Percentiles rank a stretch among this genome's conserved stretches.
These are phyloP conservation scores for Hirsutella minnesotensis DNA, from an alignment of 2,329 filamentous ascomycete species.

Conservation along the genomic window DNA sequence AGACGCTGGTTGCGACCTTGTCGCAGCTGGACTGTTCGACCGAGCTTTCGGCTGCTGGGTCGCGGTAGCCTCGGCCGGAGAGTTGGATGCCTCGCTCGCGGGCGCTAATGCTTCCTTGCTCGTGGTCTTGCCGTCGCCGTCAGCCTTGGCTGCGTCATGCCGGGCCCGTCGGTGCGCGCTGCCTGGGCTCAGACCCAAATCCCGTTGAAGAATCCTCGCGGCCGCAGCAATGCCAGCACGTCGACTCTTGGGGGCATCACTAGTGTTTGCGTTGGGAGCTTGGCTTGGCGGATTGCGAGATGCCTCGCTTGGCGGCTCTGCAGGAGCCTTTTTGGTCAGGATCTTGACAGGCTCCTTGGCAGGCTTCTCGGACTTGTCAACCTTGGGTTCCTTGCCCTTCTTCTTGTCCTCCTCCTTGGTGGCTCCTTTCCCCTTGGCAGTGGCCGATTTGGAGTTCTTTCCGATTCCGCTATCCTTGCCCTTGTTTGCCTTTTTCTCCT, in stretches of 20 bases:
- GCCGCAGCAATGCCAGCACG: slow-evolving; percentile 51
- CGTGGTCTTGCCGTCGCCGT: slow-evolving; percentile 30
- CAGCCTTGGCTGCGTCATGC: slow-evolving; percentile 45
- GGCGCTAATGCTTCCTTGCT: slow-evolving; percentile 18
- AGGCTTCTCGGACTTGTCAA: slow-evolving; percentile 38
- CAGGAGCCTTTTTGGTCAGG: slow-evolving; percentile 44
- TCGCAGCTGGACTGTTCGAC: slow-evolving; percentile 8
- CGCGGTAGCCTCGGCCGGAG: slow-evolving; percentile 8
- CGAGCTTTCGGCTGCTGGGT: slow-evolving; percentile 11
- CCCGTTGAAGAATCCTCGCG: slow-evolving; percentile 52
- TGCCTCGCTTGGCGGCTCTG: slow-evolving; percentile 35
- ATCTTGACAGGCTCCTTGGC: slow-evolving; percentile 51
- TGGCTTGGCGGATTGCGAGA: slow-evolving; percentile 30
- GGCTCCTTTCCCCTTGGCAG: slow-evolving; percentile 32
- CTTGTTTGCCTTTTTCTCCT: slow-evolving; percentile 80
- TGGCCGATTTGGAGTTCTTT: slow-evolving; percentile 35
- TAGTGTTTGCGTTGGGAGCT: slow-evolving; percentile 15
- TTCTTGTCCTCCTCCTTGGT: slow-evolving; percentile 45
- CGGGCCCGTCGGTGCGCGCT: slow-evolving; percentile 50
- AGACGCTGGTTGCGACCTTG: slow-evolving; percentile 15
- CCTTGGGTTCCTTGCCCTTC: slow-evolving; percentile 50
- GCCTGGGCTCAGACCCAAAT: slow-evolving; percentile 52
- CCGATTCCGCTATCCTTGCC: slow-evolving; percentile 37
- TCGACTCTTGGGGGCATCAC: slow-evolving; percentile 39
- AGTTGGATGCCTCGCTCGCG: slow-evolving; percentile 11